Evolutionary conservation across 306 rosid species (phyloP), one percentile per base, ranked within the genome.

Genomic region (Prunus dulcis): DNA sequence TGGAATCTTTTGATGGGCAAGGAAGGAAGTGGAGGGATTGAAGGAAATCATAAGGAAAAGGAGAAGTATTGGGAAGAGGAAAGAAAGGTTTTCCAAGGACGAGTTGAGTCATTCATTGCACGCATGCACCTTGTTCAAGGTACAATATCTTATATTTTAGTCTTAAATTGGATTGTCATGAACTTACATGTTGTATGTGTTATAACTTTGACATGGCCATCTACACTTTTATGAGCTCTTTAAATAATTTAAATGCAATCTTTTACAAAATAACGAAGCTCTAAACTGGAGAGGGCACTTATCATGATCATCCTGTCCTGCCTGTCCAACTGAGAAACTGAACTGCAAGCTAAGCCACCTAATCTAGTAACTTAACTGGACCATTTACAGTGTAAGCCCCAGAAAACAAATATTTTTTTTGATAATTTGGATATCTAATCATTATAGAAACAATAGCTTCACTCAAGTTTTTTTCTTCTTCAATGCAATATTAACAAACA

Each of bases 41-140:
- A 87, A 69, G 89, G 74, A 82, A 86, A 77, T 27, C 83, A 89
- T 75, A 76, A 82, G 82, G 78, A 80, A 51, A 95, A 90, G 80
- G 91, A 92, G 82, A 95, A 89, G 81, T 83, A 89, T 91, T 95
- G 99, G 99, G 96, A 90, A 84, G 84, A 89, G 71, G 97, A 95
- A 84, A 86, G 97, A 73, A 87, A 83, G 71, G 86, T 92, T 76
- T 95, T 95, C 69, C 92, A 72, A 22, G 97, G 97, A 78, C 88
- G 99, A 69, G 93, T 84, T 47, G 91, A 92, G 69, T 95, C 97
- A 75, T 95, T 92, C 84, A 90, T 92, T 82, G 99, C 97, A 15
- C 87, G 96, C 66, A 95, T 92, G 99, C 99, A 95, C 82, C 97
- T 95, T 63, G 94, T 95, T 77, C 99, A 90, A 95, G 99, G 99